Base-by-base conservation (phyloP, 2,329 filamentous ascomycete genomes). In the Stachybotrys elegans region DNA sequence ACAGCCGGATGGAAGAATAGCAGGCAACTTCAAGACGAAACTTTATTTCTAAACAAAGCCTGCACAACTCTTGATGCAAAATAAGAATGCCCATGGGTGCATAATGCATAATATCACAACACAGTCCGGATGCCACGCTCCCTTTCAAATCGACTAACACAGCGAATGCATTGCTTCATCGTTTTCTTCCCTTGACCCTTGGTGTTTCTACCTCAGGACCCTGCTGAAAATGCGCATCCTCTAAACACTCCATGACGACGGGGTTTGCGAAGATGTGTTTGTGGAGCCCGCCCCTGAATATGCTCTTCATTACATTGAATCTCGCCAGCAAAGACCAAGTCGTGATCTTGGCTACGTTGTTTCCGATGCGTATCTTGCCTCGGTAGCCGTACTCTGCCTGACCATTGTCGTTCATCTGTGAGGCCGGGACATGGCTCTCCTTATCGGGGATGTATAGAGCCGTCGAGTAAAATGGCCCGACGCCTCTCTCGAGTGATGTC, bases 391-490 rank as follows among this genome's bases (percentile, higher is more conserved):
- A 75, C 48, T 77, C 73, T 23, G 64, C 60, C 4, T 68, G 63
- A 8, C 69, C 68, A 25, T 71, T 67, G 4, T 66, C 64, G 29
- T 69, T 71, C 5, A 60, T 56, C 46, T 66, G 67, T 4, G 59
- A 60, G 4, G 66, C 62, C 17, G 67, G 66, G 1, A 67, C 69
- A 45, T 73, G 64, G 2, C 69, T 68, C 45, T 72, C 70, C 31
- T 60, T 62, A 20, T 63, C 63, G 6, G 63, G 63, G 45, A 65
- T 27, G 56, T 62, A 57, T 52, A 66, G 44, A 2, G 75, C 72
- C 1, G 70, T 75, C 6, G 75, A 77, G 53, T 78, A 80, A 25
- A 68, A 72, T 0, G 76, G 76, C 0, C 76, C 76, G 32, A 74
- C 73, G 32, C 74, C 71, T 3, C 69, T 68, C 55, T 79, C 75